phyloP scores from a whole-genome alignment of 768 basidiomycete species.

The Termitomyces sp. region DNA sequence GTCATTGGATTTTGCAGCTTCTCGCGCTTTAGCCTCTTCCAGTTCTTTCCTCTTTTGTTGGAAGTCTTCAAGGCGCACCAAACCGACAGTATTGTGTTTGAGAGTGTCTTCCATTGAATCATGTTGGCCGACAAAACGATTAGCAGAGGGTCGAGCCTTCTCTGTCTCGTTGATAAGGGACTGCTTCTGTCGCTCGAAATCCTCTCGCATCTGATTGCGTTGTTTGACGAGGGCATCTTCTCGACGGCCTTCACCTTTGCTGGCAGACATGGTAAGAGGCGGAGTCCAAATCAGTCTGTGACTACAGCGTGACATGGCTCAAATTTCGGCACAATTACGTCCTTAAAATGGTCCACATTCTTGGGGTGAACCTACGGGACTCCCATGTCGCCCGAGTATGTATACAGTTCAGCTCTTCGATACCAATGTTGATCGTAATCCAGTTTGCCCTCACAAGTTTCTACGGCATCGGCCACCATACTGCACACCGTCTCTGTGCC shows the following conservation, averaged over 20 bases:
- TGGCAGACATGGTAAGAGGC: constrained; percentile 55
- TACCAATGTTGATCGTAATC: not conserved
- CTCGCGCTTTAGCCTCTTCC: constrained; percentile 86
- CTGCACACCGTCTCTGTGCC: constrained; percentile 79
- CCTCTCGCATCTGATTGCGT: constrained; percentile 72
- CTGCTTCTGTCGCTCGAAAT: constrained; percentile 77
- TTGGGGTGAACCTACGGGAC: constrained; percentile 81
- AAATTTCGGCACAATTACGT: constrained; percentile 1
- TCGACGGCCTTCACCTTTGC: constrained; percentile 77
- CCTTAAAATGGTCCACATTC: constrained; percentile 70
- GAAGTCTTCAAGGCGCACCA: constrained; percentile 90
- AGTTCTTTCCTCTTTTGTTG: constrained; percentile 83
- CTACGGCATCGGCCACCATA: constrained; percentile 79
- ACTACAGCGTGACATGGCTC: constrained; percentile 10
- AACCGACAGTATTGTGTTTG: constrained; percentile 86
- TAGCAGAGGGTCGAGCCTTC: constrained; percentile 80
- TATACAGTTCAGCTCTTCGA: constrained; percentile 28
- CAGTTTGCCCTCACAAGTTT: constrained; percentile 89
- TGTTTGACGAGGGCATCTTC: constrained; percentile 84
- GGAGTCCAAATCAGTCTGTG: constrained; percentile 21
- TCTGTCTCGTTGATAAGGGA: constrained; percentile 84
- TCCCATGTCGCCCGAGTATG: constrained; percentile 70
- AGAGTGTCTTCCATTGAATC: constrained; percentile 93
- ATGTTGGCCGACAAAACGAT: constrained; percentile 90
- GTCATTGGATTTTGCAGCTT: constrained; percentile 79